Evolutionary conservation across 495 filamentous ascomycete genomes (phyloP).

Genomic region (Xylaria longipes): DNA sequence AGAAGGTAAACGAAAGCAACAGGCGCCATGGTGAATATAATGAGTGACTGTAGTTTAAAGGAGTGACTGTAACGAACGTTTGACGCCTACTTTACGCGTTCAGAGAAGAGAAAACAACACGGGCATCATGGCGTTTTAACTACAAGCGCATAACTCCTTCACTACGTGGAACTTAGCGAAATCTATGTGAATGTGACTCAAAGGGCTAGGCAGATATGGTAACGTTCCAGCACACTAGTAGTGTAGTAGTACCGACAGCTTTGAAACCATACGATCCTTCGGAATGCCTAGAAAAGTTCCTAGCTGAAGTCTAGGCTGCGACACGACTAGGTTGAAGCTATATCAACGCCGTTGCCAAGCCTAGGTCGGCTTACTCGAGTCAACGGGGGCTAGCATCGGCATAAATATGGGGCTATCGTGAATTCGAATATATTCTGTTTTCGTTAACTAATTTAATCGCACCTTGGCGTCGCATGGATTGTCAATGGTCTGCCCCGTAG

Average conservation of each 20-base stretch:
- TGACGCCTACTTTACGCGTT: background rate
- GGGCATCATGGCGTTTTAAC: constrained; percentile 18
- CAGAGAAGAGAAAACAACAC: background rate
- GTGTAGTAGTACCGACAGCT: background rate
- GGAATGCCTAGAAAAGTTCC: background rate
- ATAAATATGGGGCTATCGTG: constrained; percentile 6
- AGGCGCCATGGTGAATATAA: constrained; percentile 20
- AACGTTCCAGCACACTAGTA: constrained; percentile 9
- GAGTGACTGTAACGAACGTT: constrained; percentile 15
- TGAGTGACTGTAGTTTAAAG: constrained; percentile 20
- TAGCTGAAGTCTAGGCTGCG: constrained; percentile 6
- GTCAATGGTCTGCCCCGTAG: constrained; percentile 12
- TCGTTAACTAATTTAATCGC: constrained; percentile 10
- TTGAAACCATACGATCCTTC: background rate
- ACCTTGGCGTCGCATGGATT: constrained; percentile 10
- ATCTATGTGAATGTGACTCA: background rate
- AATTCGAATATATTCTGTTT: constrained; percentile 5
- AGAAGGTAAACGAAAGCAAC: constrained; percentile 13
- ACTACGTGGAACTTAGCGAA: constrained; percentile 1
- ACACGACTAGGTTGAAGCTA: constrained; percentile 18
- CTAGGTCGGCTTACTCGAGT: background rate
- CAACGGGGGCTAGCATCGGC: background rate
- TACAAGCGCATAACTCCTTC: background rate
- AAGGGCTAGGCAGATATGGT: constrained; percentile 7
- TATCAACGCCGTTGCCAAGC: constrained; percentile 9